phyloP scores from a whole-genome alignment of 179 eudicot genomes.

The Vitellaria paradoxa region DNA sequence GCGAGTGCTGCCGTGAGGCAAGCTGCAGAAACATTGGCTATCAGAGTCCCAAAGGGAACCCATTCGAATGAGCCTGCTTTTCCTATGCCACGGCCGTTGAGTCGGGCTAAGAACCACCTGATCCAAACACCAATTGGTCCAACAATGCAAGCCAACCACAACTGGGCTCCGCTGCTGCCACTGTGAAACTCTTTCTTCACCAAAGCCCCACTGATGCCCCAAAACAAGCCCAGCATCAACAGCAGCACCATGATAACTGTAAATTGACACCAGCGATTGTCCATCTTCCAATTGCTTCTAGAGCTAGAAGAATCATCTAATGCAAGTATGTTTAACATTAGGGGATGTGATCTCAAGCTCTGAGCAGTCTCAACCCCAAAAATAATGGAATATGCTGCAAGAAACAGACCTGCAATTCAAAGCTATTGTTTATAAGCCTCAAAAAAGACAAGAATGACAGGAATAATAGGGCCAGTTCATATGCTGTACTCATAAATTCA shows the following conservation, averaged over 20 bases:
- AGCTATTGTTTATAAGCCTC: background rate
- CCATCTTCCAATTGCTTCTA: slow-evolving; percentile 16
- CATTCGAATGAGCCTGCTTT: slow-evolving; percentile 46
- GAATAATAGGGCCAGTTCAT: background rate
- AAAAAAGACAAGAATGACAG: background rate
- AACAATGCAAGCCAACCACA: no score
- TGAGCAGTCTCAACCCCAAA: slow-evolving; percentile 64
- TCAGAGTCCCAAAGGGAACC: slow-evolving; percentile 83
- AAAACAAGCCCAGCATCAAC: slow-evolving; percentile 40
- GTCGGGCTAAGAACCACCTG: slow-evolving; percentile 70
- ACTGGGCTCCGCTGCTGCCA: slow-evolving; percentile 60
- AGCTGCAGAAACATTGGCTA: slow-evolving; percentile 77
- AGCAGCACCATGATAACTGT: slow-evolving; percentile 34
- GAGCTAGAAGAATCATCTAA: background rate
- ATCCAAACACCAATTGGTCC: no score
- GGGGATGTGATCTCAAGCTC: slow-evolving; percentile 38
- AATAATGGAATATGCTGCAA: slow-evolving; percentile 55
- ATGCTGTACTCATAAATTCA: background rate
- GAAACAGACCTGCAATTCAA: slow-evolving; percentile 56
- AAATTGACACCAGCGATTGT: slow-evolving; percentile 24
- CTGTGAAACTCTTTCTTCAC: slow-evolving; percentile 41
- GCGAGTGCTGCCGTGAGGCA: slow-evolving; percentile 87
- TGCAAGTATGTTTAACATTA: slow-evolving; percentile 10
- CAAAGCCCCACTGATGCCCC: slow-evolving; percentile 43
- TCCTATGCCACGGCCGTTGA: slow-evolving; percentile 80